phyloP scores from a whole-genome alignment of 768 basidiomycete genomes.

The Hygrophorus russula region DNA sequence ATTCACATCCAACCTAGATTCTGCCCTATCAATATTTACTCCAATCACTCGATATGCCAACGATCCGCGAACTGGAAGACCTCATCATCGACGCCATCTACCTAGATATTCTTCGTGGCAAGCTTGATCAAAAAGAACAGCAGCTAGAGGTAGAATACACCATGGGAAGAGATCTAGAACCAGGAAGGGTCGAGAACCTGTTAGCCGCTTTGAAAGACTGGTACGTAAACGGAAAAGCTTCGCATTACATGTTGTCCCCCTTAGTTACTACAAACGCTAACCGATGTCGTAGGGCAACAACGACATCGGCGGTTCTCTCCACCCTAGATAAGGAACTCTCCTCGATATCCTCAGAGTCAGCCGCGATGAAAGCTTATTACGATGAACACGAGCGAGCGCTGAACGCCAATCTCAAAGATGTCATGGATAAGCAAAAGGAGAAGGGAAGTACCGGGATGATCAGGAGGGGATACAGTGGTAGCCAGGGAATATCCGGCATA shows the following conservation, averaged over 20 bases:
- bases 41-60: constrained; percentile 58
- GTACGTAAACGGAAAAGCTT: constrained; percentile 25
- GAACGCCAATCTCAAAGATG: constrained; percentile 46
- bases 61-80: constrained; percentile 86
- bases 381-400: constrained; percentile 46
- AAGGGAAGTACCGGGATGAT: constrained; percentile 25
- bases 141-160: constrained; percentile 89
- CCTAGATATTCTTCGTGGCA: constrained; percentile 78
- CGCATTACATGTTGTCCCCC: not conserved
- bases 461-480: constrained; percentile 11
- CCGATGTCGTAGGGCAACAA: constrained; percentile 42
- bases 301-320: constrained; percentile 56
- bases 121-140: constrained; percentile 86
- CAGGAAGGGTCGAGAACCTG: constrained; percentile 51
- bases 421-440: constrained; percentile 54
- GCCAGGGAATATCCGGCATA: constrained; percentile 7
- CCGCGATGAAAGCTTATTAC: constrained; percentile 26
- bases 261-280: not conserved
- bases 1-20: constrained; percentile 34
- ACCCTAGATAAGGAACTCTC: constrained; percentile 65
- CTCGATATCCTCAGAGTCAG: constrained; percentile 35
- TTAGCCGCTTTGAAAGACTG: constrained; percentile 56
- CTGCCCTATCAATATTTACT: constrained; percentile 73
- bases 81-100: constrained; percentile 97
- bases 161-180: constrained; percentile 85